Conservation (phyloP, 441 rosid genomes). For the Viola pubescens region DNA sequence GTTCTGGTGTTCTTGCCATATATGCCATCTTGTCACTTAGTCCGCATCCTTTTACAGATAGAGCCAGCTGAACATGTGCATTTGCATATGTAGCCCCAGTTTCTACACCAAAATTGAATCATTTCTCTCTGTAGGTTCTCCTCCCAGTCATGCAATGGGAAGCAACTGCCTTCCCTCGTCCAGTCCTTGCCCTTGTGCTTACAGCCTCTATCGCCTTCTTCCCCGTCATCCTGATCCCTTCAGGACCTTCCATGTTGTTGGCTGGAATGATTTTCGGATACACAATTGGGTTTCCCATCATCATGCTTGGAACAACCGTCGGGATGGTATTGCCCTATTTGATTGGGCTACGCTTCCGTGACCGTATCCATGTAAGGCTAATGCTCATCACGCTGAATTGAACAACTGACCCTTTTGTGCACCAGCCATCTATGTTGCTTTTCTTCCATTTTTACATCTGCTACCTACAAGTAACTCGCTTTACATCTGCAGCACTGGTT, state of each 20-base stretch:
- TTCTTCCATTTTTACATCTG: not conserved
- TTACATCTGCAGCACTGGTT: slow-evolving; percentile 71
- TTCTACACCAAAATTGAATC: slow-evolving; percentile 5
- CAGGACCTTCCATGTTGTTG: slow-evolving; percentile 99
- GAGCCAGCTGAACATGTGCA: not conserved
- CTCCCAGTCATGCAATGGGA: slow-evolving; percentile 90
- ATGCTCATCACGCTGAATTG: not conserved
- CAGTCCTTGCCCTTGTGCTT: slow-evolving; percentile 75
- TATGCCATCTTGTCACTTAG: not conserved
- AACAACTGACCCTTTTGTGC: slow-evolving; percentile 1
- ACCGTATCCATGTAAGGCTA: slow-evolving; percentile 74
- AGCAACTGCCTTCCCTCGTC: slow-evolving; percentile 98
- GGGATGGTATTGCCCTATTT: slow-evolving; percentile 88
- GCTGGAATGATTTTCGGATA: slow-evolving; percentile 99
- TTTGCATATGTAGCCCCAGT: not conserved
- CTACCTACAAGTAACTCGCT: slow-evolving; percentile 7
- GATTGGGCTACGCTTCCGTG: slow-evolving; percentile 74
- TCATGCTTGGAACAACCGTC: slow-evolving; percentile 91
- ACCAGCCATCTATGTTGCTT: not conserved
- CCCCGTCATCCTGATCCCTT: slow-evolving; percentile 90
- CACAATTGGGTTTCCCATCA: slow-evolving; percentile 77
- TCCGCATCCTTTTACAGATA: not conserved
- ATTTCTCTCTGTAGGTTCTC: slow-evolving; percentile 47
- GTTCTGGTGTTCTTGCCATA: not conserved
- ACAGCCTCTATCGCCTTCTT: slow-evolving; percentile 77